Conservation (phyloP, 2,329 filamentous ascomycete genomes). For the Bipolaris cookei region DNA sequence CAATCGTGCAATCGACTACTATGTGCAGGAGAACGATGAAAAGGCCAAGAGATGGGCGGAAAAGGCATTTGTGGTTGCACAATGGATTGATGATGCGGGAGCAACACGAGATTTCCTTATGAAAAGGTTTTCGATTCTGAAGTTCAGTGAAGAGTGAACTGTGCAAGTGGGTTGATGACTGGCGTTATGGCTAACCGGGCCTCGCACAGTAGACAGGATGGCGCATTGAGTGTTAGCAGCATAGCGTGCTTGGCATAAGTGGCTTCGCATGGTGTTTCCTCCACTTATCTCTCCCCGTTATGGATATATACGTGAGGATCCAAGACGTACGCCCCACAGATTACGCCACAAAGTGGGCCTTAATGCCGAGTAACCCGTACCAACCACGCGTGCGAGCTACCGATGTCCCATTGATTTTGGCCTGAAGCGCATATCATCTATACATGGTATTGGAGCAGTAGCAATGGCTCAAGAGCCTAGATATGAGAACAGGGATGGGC, state of each 20-base stretch:
- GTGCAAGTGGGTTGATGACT: background rate
- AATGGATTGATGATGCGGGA: slow-evolving; percentile 61
- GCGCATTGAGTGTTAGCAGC: slow-evolving; percentile 2
- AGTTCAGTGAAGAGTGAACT: slow-evolving; percentile 6
- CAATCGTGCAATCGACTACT: slow-evolving; percentile 72
- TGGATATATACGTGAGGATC: slow-evolving; percentile 11
- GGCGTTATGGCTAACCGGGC: background rate
- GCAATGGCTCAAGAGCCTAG: background rate
- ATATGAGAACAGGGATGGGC: background rate
- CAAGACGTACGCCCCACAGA: slow-evolving; percentile 3
- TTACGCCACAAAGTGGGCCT: slow-evolving; percentile 18
- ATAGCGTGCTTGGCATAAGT: slow-evolving; percentile 7
- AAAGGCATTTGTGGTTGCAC: slow-evolving; percentile 67
- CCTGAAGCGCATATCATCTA: background rate
- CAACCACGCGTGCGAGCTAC: slow-evolving; percentile 4
- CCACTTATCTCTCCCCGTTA: slow-evolving; percentile 1
- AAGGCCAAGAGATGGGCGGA: slow-evolving; percentile 67
- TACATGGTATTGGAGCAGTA: slow-evolving; percentile 1
- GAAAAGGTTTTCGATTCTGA: slow-evolving; percentile 53
- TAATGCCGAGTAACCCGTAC: slow-evolving; percentile 11
- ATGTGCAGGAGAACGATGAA: slow-evolving; percentile 57
- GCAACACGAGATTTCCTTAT: slow-evolving; percentile 36
- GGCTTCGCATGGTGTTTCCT: slow-evolving; percentile 6
- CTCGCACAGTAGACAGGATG: background rate
- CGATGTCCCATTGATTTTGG: background rate